Base-by-base conservation (phyloP, 2,329 filamentous ascomycete genomes). In the Cladosporium austrohemisphaericum region DNA sequence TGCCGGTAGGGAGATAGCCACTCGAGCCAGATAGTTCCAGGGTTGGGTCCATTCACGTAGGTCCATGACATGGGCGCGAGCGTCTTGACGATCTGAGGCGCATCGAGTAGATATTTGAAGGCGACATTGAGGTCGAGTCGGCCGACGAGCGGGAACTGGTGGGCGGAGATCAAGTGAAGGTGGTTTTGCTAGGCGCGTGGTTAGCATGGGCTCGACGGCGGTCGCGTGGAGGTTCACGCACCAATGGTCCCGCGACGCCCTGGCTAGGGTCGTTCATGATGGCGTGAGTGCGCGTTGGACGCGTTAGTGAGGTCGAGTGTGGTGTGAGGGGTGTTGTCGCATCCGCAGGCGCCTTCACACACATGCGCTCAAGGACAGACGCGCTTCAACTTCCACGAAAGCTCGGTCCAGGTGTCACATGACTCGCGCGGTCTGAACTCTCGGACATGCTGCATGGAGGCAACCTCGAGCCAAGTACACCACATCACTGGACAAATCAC, bases 61-160 rank as follows among this genome's bases (percentile, higher is more conserved):
- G 86, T 91, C 92, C 92, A 98, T 70, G 85, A 88, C 77, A 98
- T 91, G 2, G 92, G 82, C 41, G 90, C 85, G 56, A 84, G 77
- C 63, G 94, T 86, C 68, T 88, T 87, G 59, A 91, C 86, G 54
- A 95, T 86, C 64, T 88, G 85, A 7, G 91, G 88, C 31, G 90
- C 91, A 61, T 84, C 81, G 64, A 91, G 77, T 53, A 97, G 80
- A 77, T 88, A 92, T 62, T 88, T 84, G 53, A 89, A 85, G 20
- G 92, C 87, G 57, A 91, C 86, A 51, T 86, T 80, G 23, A 87
- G 76, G 59, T 85, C 81, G 57, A 95, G 76, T 45, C 81, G 79
- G 43, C 82, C 81, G 63, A 86, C 81, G 52, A 80, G 71, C 2
- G 92, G 87, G 68, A 91, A 96, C 61, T 85, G 81, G 66, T 85